Evolutionary conservation across 1,284 basidiomycete genomes (phyloP), one percentile per base, ranked within the genome.

Genomic region (Omphalotus olearius): DNA sequence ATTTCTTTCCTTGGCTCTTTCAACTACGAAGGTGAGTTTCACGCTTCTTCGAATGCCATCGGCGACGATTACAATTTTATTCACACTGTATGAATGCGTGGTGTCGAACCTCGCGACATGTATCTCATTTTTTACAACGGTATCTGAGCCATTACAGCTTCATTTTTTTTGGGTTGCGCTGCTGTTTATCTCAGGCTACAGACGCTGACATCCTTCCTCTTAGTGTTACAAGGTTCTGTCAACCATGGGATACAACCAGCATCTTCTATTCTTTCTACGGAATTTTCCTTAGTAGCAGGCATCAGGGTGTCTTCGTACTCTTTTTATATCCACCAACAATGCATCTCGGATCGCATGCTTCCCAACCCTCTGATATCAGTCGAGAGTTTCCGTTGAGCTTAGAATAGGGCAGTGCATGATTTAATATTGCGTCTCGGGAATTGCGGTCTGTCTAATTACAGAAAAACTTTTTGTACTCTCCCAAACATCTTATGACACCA

Each of bases 101-200:
- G 66, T 66, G 61, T 66, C 52, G 52, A 57, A 61, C 64, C 64
- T 54, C 57, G 60, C 62, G 65, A 68, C 35, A 58, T 66, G 65
- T 67, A 52, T 60, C 53, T 61, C 54, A 65, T 48, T 45, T 65
- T 71, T 75, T 80, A 79, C 78, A 79, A 79, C 74, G 75, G 69
- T 78, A 78, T 69, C 83, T 86, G 83, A 87, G 69, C 73, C 44
- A 38, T 41, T 5, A 23, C 23, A 23, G 56, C 46, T 46, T 41
- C 44, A 38, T 52, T 59, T 60, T 50, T 51, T 49, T 53, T 55
- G 38, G n/a, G 17, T 53, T 28, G 16, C 20, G 48, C 40, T 44
- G n/a, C 46, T 42, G 41, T 50, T 47, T 53, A 45, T 38, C 13
- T n/a, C n/a, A n/a, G n/a, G n/a, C n/a, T 33, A 45, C 41, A 28